Base-by-base conservation (phyloP, 2,329 filamentous ascomycete species). In the Fusarium metavorans region DNA sequence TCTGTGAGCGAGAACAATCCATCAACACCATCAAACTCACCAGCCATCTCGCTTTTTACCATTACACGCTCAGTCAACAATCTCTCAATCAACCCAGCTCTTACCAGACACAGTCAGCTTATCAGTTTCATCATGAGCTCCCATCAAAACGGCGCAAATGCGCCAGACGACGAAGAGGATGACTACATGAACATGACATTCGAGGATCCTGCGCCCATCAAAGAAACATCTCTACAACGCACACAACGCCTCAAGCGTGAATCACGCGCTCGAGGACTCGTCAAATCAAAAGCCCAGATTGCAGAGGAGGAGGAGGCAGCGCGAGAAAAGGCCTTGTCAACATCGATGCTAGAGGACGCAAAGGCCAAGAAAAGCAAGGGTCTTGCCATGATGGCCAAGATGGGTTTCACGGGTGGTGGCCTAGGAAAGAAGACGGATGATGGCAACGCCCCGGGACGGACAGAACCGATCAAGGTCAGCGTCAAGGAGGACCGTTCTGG, bases 101-200 rank as follows among this genome's bases (percentile, higher is more conserved):
- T 11, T 52, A 45, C 25, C 3, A 30, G 1, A 9, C 13, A 13
- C 27, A 10, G 6, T 10, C n/a, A 27, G 5, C 16, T 18, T 30
- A 25, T 6, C 6, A 54, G 10, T 35, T 25, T 8, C 11, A 35
- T 30, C 23, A 78, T 77, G 72, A 71, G 60, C 14, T 34, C 43
- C 8, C 58, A 66, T 16, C 66, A 72, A 32, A 62, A 67, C 5
- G 68, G 68, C 59, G 72, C 69, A 54, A 63, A 62, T 18, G 70
- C 70, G 45, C 64, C 74, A 10, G 76, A 88, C 4, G 93, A 94
- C 8, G 94, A 95, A 23, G 94, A 95, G 73, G 95, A 98, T 74
- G 97, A 99, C 83, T 98, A 99, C 87, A 97, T 99, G 93, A 95
- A 92, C 78, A 98, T 99, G 96, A 88, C 92, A 16, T 95, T 99